phyloP scores from a whole-genome alignment of 2,329 filamentous ascomycete genomes.

The Didymosphaeria variabile region DNA sequence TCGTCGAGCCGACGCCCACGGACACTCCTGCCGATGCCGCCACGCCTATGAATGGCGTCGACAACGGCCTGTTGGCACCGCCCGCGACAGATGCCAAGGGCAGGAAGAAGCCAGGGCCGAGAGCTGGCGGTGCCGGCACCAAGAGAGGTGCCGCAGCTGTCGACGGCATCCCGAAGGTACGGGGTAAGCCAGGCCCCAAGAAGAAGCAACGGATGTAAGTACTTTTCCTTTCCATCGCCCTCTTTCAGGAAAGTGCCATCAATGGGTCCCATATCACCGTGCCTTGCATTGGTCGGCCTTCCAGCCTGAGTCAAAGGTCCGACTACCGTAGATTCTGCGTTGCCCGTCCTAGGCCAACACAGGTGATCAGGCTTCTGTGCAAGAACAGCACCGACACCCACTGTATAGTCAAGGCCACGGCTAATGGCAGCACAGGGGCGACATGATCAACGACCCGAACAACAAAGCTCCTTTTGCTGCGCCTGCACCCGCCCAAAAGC shows the following conservation, averaged over 20 bases:
- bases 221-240: constrained; percentile 8
- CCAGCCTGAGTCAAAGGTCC: not conserved
- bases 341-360: not conserved
- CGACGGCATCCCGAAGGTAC: constrained; percentile 73
- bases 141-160: constrained; percentile 65
- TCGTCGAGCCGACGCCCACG: constrained; percentile 47
- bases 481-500: constrained; percentile 72
- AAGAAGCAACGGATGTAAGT: constrained; percentile 95
- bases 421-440: constrained; percentile 54
- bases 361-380: not conserved
- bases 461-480: constrained; percentile 52
- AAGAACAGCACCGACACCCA: not conserved
- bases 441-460: constrained; percentile 56
- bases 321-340: not conserved
- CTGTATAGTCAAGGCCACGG: constrained; percentile 26
- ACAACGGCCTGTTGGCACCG: constrained; percentile 54
- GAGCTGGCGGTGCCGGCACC: constrained; percentile 62
- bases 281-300: not conserved
- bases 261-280: not conserved
- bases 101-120: constrained; percentile 76
- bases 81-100: constrained; percentile 69
- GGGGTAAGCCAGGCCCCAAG: constrained; percentile 93
- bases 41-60: constrained; percentile 40
- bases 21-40: constrained; percentile 55
- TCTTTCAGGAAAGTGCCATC: not conserved